Base-by-base conservation (phyloP, 2,329 filamentous ascomycete species). In the Aspergillus sojae region DNA sequence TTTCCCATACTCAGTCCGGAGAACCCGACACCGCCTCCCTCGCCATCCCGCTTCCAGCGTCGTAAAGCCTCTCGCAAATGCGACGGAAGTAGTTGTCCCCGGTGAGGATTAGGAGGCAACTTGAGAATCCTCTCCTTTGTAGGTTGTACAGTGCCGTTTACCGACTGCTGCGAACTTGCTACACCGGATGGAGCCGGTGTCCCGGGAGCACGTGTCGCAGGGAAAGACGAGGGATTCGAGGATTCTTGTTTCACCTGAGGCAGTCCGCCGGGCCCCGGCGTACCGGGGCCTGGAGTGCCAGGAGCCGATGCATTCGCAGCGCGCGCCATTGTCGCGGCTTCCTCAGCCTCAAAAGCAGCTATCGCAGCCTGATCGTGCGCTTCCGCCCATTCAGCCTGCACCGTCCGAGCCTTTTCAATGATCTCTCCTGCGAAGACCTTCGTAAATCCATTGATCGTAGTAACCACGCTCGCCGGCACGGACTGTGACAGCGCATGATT, bases 401-500 rank as follows among this genome's bases (percentile, higher is more conserved):
- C 87, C 11, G 86, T 85, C 62, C 87, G 80, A 19, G 88, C 88
- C 68, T 85, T 83, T 74, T 91, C 88, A 61, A 90, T 84, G 62
- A 91, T 82, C 68, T 89, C 86, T 57, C 87, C 88, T 14, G 88
- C 86, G 75, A 89, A 90, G 66, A 88, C 83, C 75, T 91, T 91
- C 23, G 86, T 86, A 72, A 88, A 89, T 12, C 86, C 86, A 48
- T 84, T 86, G 58, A 91, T 86, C 6, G 86, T 86, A 16, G 86
- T 87, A 45, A 90, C 84, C 58, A 90, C 87, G 65, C 84, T 86
- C 32, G 84, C 82, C 1, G 88, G 88, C 6, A 91, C 88, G 54
- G 86, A 89, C 73, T 91, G 88, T 1, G 85, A 88, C 45, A 91
- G 83, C 1, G 88, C 89, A 72, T 89, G 86, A 69, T 91, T 91